phyloP scores from a whole-genome alignment of 2,329 filamentous ascomycete genomes.

The Emergomyces africanus region DNA sequence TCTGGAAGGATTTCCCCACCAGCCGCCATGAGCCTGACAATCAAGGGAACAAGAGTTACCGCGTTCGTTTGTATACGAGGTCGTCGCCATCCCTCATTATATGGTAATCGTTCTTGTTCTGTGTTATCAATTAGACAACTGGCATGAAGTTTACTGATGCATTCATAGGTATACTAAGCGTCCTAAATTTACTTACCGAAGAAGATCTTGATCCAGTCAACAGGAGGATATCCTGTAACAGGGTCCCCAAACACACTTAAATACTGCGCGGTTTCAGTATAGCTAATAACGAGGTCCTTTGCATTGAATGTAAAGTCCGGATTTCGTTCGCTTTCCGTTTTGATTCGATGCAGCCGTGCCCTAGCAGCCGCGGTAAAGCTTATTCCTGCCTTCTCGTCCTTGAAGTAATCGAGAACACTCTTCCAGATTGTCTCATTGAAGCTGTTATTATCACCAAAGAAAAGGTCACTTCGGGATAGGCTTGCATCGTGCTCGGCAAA shows the following conservation, averaged over 20 bases:
- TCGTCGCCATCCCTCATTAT: slow-evolving; percentile 22
- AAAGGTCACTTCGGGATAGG: slow-evolving; percentile 21
- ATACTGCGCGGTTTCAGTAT: slow-evolving; percentile 28
- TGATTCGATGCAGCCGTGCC: slow-evolving; percentile 20
- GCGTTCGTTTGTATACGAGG: slow-evolving; percentile 10
- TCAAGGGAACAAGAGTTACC: slow-evolving; percentile 10
- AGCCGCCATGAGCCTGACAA: slow-evolving; percentile 9
- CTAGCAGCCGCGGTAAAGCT: slow-evolving; percentile 14
- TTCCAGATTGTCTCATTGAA: slow-evolving; percentile 22
- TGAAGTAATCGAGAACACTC: slow-evolving; percentile 15
- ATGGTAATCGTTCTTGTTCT: slow-evolving; percentile 26
- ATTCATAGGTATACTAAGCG: neutral
- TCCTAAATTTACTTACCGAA: slow-evolving; percentile 12
- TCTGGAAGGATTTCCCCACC: slow-evolving; percentile 12
- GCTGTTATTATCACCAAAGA: slow-evolving; percentile 21
- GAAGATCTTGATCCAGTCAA: slow-evolving; percentile 23
- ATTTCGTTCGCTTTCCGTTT: slow-evolving; percentile 15
- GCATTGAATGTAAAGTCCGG: slow-evolving; percentile 23
- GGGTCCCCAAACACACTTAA: slow-evolving; percentile 24
- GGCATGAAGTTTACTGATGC: neutral
- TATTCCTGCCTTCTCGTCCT: slow-evolving; percentile 13
- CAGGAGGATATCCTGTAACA: slow-evolving; percentile 18
- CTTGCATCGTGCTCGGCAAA: slow-evolving; percentile 27
- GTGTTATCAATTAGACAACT: neutral
- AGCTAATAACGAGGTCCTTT: slow-evolving; percentile 21